Evolutionary conservation across 495 filamentous ascomycete genomes (phyloP), one percentile per base, ranked within the genome.

Genomic region (Xylona heveae): DNA sequence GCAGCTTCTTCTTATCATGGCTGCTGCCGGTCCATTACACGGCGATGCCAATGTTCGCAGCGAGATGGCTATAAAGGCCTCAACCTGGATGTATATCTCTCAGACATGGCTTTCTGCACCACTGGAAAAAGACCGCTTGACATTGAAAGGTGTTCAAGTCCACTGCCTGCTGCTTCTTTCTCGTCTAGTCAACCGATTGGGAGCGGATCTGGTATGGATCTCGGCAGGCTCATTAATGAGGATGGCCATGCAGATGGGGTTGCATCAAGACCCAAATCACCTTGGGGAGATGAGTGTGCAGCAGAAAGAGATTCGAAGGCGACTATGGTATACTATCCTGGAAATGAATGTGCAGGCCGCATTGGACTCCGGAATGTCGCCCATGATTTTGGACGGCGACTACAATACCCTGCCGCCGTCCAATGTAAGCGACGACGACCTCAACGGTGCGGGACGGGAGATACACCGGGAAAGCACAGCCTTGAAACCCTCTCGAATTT

Each of bases 251-350:
- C 56, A 56, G 9, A 65, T 72, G 45, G 65, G 66, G 2, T 36
- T 73, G 10, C 66, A 76, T 38, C 62, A 63, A 3, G 64, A 71
- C 38, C 70, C 70, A 0, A 52, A 51, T 13, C 49, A 61, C 22
- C 61, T 69, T 28, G 53, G 51, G 1, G 45, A 45, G 19, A 61
- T 63, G 49, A 38, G 56, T 1, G 24, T 49, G 0, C 52, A 65
- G 13, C 58, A 62, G 36, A 53, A 52, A 3, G 68, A 76, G 37
- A 31, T 69, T 17, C 62, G 68, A 2, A 58, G 71, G 29, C 50
- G 70, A 14, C 35, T 74, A 3, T 77, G 71, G 71, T 57, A 58
- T 9, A 73, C 68, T 3, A 62, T 77, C 17, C 41, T 74, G 12
- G 71, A 77, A 35, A 40, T 74, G 18, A 50, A 51, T 31, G 39